Base-by-base conservation (phyloP, 2,329 filamentous ascomycete genomes). In the Verticillium dahliae region DNA sequence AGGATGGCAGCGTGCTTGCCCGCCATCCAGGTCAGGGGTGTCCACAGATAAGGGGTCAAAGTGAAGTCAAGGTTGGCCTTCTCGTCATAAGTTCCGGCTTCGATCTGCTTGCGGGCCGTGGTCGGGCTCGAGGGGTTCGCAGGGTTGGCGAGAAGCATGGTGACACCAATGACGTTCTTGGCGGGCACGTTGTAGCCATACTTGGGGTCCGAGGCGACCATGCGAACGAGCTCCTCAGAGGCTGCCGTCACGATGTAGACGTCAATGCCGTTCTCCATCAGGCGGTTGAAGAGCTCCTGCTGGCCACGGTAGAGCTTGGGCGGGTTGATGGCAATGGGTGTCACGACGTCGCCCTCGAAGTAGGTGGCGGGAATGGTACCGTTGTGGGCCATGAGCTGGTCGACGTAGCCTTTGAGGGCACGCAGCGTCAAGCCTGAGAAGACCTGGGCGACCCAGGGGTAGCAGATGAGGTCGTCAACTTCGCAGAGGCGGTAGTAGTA, bases 171-270 rank as follows among this genome's bases (percentile, higher is more conserved):
- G 39, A 80, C 75, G 58, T 79, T 78, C 62, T 79, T 69, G 2
- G 77, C 68, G 37, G 72, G 72, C 6, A 79, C 75, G 62, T 79
- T 78, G 70, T 80, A 80, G 56, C 77, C 77, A 57, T 80, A 80
- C 62, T 71, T 71, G 7, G 76, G 75, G 61, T 79, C 77, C 1
- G 75, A 71, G n/a, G 73, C 77, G 1, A 80, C 75, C 75, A 79
- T 78, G 58, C 77, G 74, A 15, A 79, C 77, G 7, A 79, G 70
- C 66, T 80, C 77, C 63, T 80, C 77, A n/a, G 71, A 70, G 1
- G 77, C 67, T 6, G 77, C 77, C 27, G 69, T 63, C 50, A 80
- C 65, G 27, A 79, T 72, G 62, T 79, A 79, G 22, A 80, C 77
- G 2, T 72, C 71, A 50, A 80, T 80, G 27, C 75, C 76, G 64